Conservation (phyloP, 164 flowering plant genomes). For the Stephania cephalantha region DNA sequence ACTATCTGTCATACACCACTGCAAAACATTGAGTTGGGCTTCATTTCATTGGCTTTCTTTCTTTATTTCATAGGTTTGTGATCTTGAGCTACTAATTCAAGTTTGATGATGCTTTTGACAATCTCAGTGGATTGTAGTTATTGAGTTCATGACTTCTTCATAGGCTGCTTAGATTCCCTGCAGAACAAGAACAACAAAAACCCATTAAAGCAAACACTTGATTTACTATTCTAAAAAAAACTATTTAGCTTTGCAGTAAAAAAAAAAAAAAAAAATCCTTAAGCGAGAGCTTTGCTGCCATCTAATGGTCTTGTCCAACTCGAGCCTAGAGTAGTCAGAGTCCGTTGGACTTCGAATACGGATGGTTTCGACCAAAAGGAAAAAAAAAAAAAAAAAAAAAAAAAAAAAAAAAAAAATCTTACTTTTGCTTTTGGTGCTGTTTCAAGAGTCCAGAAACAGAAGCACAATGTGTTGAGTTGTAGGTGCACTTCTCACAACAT, state of each 20-base stretch:
- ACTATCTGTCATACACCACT: no score
- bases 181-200: background rate
- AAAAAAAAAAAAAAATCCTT: no score
- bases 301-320: no score
- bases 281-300: no score
- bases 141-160: background rate
- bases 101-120: background rate
- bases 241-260: no score
- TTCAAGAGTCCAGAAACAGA: slow-evolving; percentile 68
- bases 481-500: slow-evolving; percentile 70
- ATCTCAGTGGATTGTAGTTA: background rate
- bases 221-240: background rate
- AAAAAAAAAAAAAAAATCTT: no score
- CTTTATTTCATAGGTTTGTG: background rate
- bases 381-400: no score
- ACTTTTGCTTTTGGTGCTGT: slow-evolving; percentile 38
- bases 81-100: background rate
- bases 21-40: no score
- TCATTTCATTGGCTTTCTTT: background rate
- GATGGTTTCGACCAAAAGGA: no score
- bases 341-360: no score
- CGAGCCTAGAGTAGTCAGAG: no score
- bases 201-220: background rate
- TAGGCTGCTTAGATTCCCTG: slow-evolving; percentile 6
- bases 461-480: slow-evolving; percentile 78